These are phyloP conservation scores for Apiotrichum laibachii DNA, from an alignment of 1,284 basidiomycete genomes.

Conservation along the genomic window DNA sequence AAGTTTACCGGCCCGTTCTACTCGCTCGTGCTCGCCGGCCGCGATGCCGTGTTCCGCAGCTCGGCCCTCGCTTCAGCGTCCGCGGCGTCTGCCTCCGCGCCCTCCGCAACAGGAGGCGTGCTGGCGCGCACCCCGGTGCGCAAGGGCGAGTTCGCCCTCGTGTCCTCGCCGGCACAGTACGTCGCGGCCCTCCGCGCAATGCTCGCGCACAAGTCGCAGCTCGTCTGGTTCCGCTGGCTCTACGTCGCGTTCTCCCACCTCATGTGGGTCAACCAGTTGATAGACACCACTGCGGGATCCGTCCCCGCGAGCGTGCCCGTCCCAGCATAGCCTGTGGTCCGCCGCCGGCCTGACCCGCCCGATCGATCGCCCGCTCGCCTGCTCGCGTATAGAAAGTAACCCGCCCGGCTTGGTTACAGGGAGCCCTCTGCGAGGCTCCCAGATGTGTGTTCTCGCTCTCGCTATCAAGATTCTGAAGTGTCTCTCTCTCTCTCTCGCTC, in stretches of 20 bases:
- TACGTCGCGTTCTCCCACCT: conserved; percentile 81
- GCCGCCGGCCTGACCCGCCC: too few species aligned
- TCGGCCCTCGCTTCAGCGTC: neutral
- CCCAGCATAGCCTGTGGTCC: too few species aligned
- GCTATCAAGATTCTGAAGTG: too few species aligned
- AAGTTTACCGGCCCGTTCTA: conserved; percentile 53
- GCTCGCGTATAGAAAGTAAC: too few species aligned
- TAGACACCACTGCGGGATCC: conserved; percentile 24
- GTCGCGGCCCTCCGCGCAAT: conserved; percentile 65
- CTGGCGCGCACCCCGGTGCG: neutral
- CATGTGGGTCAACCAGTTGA: conserved; percentile 88
- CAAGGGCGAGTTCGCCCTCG: conserved; percentile 35
- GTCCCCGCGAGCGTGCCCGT: too few species aligned
- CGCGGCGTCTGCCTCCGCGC: neutral
- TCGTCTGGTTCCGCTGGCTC: conserved; percentile 86
- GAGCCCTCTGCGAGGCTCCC: too few species aligned
- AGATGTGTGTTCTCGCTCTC: too few species aligned
- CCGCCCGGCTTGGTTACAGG: too few species aligned
- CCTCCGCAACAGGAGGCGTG: conserved; percentile 30
- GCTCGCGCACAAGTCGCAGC: conserved; percentile 69
- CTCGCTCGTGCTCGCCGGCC: conserved; percentile 45
- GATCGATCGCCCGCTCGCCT: too few species aligned
- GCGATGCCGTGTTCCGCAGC: conserved; percentile 10
- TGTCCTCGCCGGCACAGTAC: conserved; percentile 62
- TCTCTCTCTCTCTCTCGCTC: too few species aligned